Evolutionary conservation across 2,329 filamentous ascomycete species (phyloP).

Genomic region (Coniochaeta sp.): DNA sequence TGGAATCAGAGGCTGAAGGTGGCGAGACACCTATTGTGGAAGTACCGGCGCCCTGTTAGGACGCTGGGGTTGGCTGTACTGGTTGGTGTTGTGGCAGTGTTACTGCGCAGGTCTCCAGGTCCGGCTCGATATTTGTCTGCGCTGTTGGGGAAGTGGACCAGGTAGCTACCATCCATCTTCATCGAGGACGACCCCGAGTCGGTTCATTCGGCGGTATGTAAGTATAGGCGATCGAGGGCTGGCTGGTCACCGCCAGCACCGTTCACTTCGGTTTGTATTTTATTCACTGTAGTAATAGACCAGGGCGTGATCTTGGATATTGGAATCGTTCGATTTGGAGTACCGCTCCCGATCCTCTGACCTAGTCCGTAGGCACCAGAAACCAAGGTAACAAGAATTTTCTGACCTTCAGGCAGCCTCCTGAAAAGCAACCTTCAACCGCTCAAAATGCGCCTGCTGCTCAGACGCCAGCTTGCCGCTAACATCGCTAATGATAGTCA

Average conservation of each 20-base stretch:
- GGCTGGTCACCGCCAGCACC: neutral
- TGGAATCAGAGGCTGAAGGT: constrained; percentile 53
- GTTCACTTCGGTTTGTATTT: neutral
- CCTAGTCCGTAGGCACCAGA: neutral
- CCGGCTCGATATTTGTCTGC: constrained; percentile 9
- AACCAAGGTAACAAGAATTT: neutral
- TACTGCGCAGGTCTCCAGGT: constrained; percentile 45
- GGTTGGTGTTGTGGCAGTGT: constrained; percentile 61
- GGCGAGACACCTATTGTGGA: constrained; percentile 44
- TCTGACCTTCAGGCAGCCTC: constrained; percentile 27
- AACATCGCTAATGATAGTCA: constrained; percentile 80
- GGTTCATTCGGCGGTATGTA: neutral
- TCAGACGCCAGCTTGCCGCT: constrained; percentile 67
- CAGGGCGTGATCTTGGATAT: neutral
- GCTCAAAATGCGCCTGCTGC: constrained; percentile 68
- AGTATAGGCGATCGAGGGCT: neutral
- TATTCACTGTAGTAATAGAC: neutral
- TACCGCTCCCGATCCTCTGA: neutral
- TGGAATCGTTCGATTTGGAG: neutral
- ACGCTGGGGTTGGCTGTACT: constrained; percentile 57
- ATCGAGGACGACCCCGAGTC: neutral
- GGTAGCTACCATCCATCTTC: neutral
- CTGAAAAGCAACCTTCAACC: constrained; percentile 51
- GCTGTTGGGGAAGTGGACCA: constrained; percentile 10
- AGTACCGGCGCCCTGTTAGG: constrained; percentile 57